Percentiles rank a stretch among this genome's conserved stretches.
Evolutionary conservation across 1,139 yeast species (phyloP).

Genomic region (Candida neerlandica): DNA sequence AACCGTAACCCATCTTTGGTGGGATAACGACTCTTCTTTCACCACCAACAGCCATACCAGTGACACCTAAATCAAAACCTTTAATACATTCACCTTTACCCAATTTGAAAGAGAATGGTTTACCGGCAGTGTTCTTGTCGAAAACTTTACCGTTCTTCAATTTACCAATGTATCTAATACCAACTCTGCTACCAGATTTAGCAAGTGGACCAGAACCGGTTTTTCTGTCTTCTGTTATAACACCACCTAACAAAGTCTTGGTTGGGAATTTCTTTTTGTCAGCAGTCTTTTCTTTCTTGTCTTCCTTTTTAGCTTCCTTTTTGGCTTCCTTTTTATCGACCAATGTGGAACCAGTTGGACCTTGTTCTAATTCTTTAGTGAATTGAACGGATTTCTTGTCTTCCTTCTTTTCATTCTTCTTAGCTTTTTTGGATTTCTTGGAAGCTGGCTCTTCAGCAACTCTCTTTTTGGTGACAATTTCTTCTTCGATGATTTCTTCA

Average conservation of each 20-base stretch:
- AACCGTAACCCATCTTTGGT: conserved; percentile 95
- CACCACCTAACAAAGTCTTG: conserved; percentile 90
- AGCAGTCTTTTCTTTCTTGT: conserved; percentile 29
- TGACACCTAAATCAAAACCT: conserved; percentile 98
- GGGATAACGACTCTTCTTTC: conserved; percentile 98
- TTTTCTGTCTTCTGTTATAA: conserved; percentile 88
- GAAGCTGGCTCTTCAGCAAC: conserved; percentile 27
- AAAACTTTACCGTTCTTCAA: conserved; percentile 94
- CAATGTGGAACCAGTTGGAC: conserved; percentile 68
- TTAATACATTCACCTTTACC: conserved; percentile 99
- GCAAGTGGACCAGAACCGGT: conserved; percentile 86
- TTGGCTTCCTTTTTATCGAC: conserved; percentile 31
- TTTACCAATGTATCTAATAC: conserved; percentile 97
- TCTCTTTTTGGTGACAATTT: conserved; percentile 39
- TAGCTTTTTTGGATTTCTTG: conserved; percentile 47
- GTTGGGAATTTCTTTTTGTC: conserved; percentile 58
- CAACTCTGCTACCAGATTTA: conserved; percentile 87
- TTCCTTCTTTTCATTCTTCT: conserved; percentile 31
- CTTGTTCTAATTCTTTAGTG: conserved; percentile 89
- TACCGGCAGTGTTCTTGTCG: conserved; percentile 96
- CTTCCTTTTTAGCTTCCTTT: conserved; percentile 26
- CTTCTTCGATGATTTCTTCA: conserved; percentile 35
- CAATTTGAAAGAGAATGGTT: conserved; percentile 86
- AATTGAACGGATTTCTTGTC: conserved; percentile 79
- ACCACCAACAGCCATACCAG: conserved; percentile 98